These are phyloP conservation scores for Xylariaceae sp. DNA, from an alignment of 2,329 filamentous ascomycete species.

Conservation along the genomic window DNA sequence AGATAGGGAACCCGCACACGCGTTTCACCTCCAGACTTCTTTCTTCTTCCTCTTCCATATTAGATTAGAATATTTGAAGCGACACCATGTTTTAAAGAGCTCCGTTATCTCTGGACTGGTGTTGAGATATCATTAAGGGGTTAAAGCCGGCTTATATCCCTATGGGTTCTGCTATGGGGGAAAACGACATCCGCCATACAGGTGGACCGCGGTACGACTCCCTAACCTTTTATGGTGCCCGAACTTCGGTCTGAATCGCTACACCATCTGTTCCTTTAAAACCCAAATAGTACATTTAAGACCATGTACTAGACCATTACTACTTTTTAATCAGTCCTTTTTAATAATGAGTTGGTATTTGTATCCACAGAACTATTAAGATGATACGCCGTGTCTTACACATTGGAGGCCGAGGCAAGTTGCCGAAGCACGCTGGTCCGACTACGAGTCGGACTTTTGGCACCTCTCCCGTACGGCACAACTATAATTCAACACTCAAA, in stretches of 20 bases:
- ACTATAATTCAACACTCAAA: conserved; percentile 45
- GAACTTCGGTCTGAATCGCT: neutral
- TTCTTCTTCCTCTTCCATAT: neutral
- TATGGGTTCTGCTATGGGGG: too few species aligned
- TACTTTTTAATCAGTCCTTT: neutral
- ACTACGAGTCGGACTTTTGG: conserved; percentile 31
- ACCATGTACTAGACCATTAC: neutral
- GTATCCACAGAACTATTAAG: neutral
- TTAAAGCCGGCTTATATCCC: conserved; percentile 30
- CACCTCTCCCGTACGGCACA: conserved; percentile 25
- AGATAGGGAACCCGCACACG: neutral
- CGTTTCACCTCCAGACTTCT: neutral
- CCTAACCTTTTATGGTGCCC: neutral
- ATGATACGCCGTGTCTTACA: conserved; percentile 11
- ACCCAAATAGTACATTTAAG: neutral
- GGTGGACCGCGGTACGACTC: neutral
- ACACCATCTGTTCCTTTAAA: neutral
- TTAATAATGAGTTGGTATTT: neutral
- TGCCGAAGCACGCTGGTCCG: conserved; percentile 10
- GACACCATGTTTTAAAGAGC: neutral
- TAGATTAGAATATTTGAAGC: neutral
- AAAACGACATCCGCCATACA: too few species aligned
- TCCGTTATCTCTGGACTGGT: neutral
- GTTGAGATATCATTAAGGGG: neutral
- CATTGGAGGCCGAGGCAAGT: conserved; percentile 6